A percentile compares a stretch with the other conserved stretches of the same genome.
phyloP scores from a whole-genome alignment of 768 basidiomycete species.

The Chalciporus piperatus region DNA sequence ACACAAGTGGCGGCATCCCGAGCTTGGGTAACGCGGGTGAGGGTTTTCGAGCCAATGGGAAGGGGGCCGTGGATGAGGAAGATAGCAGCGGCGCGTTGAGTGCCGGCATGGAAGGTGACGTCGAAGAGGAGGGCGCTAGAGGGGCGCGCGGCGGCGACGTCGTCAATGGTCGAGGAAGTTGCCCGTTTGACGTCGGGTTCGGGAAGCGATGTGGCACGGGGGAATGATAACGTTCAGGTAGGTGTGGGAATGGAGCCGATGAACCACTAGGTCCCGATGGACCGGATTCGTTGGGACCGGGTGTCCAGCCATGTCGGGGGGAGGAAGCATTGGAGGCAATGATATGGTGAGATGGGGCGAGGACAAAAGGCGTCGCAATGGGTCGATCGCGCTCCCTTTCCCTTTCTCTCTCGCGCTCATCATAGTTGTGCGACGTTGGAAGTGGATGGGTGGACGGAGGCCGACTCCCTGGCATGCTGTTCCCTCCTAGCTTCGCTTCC shows the following conservation, averaged over 20 bases:
- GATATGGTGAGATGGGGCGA: conserved; percentile 43
- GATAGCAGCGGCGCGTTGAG: conserved; percentile 14
- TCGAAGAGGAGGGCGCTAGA: conserved; percentile 12
- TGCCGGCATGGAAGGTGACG: conserved; percentile 18
- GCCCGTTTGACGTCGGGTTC: conserved; percentile 23
- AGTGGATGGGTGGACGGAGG: conserved; percentile 39
- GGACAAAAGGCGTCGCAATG: conserved; percentile 51
- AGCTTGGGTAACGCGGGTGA: conserved; percentile 29
- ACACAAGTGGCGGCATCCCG: conserved; percentile 23
- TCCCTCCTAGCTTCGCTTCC: conserved; percentile 24
- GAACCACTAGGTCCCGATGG: conserved; percentile 28
- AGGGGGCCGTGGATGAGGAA: conserved; percentile 18
- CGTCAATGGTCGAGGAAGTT: conserved; percentile 24
- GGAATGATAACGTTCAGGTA: conserved; percentile 28
- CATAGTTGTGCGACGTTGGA: conserved; percentile 25
- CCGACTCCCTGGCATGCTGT: conserved; percentile 32
- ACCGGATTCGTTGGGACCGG: conserved; percentile 25
- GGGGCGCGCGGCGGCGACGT: conserved; percentile 39
- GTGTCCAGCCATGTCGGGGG: conserved; percentile 40
- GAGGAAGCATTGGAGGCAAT: conserved; percentile 38
- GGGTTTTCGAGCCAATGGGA: conserved; percentile 23
- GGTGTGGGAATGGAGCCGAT: conserved; percentile 26
- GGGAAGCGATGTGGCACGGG: conserved; percentile 29
- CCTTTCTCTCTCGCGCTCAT: conserved; percentile 24
- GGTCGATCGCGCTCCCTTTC: conserved; percentile 54